Base-by-base conservation (phyloP, 805 yeast species). In the Kazachstania bromeliacearum region DNA sequence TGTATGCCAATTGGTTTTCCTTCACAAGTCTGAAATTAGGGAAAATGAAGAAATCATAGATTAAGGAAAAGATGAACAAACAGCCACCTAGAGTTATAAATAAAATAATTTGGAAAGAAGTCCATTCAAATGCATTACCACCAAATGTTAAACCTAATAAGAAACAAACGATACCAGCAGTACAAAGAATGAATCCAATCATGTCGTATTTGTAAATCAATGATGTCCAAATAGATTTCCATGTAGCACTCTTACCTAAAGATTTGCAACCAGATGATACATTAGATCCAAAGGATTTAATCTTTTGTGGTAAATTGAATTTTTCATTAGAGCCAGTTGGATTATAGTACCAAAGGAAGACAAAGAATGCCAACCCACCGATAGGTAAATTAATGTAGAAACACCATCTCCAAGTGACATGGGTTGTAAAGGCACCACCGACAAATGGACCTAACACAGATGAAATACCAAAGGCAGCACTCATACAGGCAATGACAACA, bases 371-470 rank as follows among this genome's bases (percentile, higher is more conserved):
- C 7, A 45, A 17, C 1, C 79, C 85, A 13, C 83, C 82, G 23
- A 78, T 55, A 3, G 85, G 84, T 25, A 81, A 53, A 53, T 79
- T 80, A 43, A 81, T 65, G 57, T 74, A 81, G 51, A 79, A 81
- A 47, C 84, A 75, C 85, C 87, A 79, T 48, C 87, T 64, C 87
- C 87, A 80, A n/a, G 73, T 59, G 4, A 67, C 73, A 35, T 68
- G 60, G 2, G 72, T 58, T 1, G 82, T 67, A 38, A 80, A 70
- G 0, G 75, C 77, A 21, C 85, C 85, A 10, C 85, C 85, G 17
- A 79, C 50, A 26, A 77, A 59, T 0, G 87, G 85, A 1, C 85
- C 85, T 17, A 66, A 43, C 6, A 73, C 75, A 7, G 72, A 64
- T 0, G 79, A 70, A 2, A 70, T 56, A 0, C 72, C 68, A 46